A percentile compares a stretch with the other conserved stretches of the same genome.
phyloP scores from a whole-genome alignment of 2,329 filamentous ascomycete species.

The Pseudocercospora fijiensis region DNA sequence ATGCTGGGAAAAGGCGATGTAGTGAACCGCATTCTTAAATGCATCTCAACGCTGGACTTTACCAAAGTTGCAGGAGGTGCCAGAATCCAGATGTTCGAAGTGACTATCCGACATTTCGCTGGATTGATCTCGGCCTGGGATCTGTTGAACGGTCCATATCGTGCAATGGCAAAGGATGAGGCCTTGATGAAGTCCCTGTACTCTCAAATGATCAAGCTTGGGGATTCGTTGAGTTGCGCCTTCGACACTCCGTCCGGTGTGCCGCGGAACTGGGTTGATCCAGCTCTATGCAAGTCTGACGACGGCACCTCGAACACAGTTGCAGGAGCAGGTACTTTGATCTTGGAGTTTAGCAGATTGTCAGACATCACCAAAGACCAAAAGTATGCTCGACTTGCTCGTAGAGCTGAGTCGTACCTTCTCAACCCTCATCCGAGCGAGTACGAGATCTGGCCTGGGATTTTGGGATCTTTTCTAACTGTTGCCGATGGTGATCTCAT shows the following conservation, averaged over 20 bases:
- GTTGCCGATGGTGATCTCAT: slow-evolving; percentile 32
- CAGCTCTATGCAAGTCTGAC: slow-evolving; percentile 25
- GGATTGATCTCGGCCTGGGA: slow-evolving; percentile 32
- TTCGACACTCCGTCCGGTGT: slow-evolving; percentile 28
- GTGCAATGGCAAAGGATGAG: slow-evolving; percentile 16
- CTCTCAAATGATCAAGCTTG: slow-evolving; percentile 27
- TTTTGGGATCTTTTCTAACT: slow-evolving; percentile 34
- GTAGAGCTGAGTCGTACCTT: slow-evolving; percentile 27
- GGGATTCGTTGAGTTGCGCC: slow-evolving; percentile 26
- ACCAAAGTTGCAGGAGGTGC: slow-evolving; percentile 17
- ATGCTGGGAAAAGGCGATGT: slow-evolving; percentile 27
- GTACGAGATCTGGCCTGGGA: slow-evolving; percentile 34
- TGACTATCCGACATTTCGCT: slow-evolving; percentile 30
- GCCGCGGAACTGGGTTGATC: slow-evolving; percentile 32
- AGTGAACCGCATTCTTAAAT: slow-evolving; percentile 23
- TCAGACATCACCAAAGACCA: slow-evolving; percentile 32
- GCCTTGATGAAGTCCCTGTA: slow-evolving; percentile 22
- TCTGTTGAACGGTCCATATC: slow-evolving; percentile 29
- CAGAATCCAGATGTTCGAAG: slow-evolving; percentile 29
- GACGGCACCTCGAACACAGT: slow-evolving; percentile 28
- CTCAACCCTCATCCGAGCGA: slow-evolving; percentile 24
- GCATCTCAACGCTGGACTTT: slow-evolving; percentile 28
- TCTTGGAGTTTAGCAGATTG: slow-evolving; percentile 30
- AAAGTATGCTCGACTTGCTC: slow-evolving; percentile 26
- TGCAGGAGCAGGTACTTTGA: slow-evolving; percentile 27